These are phyloP conservation scores for Trichoderma gamsii DNA, from an alignment of 495 filamentous ascomycete species.

Conservation along the genomic window DNA sequence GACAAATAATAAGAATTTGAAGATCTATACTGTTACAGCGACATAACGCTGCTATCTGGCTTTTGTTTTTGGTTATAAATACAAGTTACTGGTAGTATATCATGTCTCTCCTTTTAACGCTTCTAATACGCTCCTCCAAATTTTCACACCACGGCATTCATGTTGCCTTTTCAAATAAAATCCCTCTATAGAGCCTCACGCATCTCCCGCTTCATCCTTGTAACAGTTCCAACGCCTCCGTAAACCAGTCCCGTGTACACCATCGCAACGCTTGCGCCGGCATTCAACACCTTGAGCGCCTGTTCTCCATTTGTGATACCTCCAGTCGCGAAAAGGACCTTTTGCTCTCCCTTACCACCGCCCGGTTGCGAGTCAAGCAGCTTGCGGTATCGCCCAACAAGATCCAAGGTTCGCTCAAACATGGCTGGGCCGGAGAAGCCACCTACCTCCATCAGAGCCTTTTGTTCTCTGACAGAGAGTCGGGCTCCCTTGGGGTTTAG, in stretches of 20 bases:
- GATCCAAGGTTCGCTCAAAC: constrained; percentile 65
- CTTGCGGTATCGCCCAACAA: constrained; percentile 73
- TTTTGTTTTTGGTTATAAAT: constrained; percentile 16
- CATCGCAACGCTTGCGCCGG: constrained; percentile 83
- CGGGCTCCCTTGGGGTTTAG: constrained; percentile 58
- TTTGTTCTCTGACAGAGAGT: constrained; percentile 60
- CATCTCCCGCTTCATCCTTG: constrained; percentile 83
- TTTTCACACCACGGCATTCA: background rate
- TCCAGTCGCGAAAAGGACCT: constrained; percentile 87
- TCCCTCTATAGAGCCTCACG: constrained; percentile 35
- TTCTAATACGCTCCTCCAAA: background rate
- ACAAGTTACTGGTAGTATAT: constrained; percentile 16
- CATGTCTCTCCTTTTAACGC: background rate
- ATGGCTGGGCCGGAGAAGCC: constrained; percentile 87
- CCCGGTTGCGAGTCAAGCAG: constrained; percentile 55
- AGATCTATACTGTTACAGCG: background rate
- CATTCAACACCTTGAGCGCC: constrained; percentile 69
- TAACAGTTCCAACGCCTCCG: constrained; percentile 77
- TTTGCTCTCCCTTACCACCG: constrained; percentile 39
- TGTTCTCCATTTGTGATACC: constrained; percentile 82
- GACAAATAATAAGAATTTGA: background rate
- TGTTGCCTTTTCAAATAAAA: background rate
- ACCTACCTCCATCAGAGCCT: constrained; percentile 65
- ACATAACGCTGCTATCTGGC: constrained; percentile 14
- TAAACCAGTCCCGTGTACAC: constrained; percentile 78